Evolutionary conservation across 2,329 filamentous ascomycete genomes (phyloP), one percentile per base, ranked within the genome.

Genomic region (Fusarium sp.): DNA sequence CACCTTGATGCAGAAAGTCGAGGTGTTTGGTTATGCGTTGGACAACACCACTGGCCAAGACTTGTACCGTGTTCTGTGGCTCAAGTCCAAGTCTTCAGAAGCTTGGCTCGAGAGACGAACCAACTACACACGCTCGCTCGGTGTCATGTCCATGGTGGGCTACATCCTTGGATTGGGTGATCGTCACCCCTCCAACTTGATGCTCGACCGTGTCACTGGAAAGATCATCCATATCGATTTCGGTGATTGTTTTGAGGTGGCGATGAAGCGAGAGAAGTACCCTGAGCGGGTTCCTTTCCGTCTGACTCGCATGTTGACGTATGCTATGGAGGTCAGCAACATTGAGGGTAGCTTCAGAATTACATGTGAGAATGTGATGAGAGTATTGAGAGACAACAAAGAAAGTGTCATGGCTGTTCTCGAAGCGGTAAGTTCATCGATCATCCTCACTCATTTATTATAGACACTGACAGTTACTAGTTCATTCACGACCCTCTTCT

Each of bases 131-230:
- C 91, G 96, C 60, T 98, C 95, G 2, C 85, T 99, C 3, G 96
- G 93, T 73, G 96, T 99, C 75, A 99, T 99, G 96, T 97, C 94
- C n/a, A 99, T 99, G 94, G 96, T 98, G n/a, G 96, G 96, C 68
- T 99, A 99, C 80, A 98, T 99, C 70, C 89, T 99, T 23, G 97
- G 96, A 63, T 85, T 99, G 15, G 96, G 96, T 56, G 96, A 99
- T 82, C 91, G 97, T 47, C 96, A 99, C 81, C 97, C 97, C 37
- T 97, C 94, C 64, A 99, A 99, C 79, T 83, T 99, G 75, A 97
- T 99, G 91, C 90, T 99, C 40, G 96, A 99, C 79, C 91, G 94
- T 38, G 89, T 97, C 65, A 98, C 95, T 1, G 96, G 96, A 77
- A 97, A 97, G 83, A 96, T 99, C 67, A 91, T 99, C 70, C 96